Conservation (phyloP, 805 yeast species). For the Ogataea allantospora region DNA sequence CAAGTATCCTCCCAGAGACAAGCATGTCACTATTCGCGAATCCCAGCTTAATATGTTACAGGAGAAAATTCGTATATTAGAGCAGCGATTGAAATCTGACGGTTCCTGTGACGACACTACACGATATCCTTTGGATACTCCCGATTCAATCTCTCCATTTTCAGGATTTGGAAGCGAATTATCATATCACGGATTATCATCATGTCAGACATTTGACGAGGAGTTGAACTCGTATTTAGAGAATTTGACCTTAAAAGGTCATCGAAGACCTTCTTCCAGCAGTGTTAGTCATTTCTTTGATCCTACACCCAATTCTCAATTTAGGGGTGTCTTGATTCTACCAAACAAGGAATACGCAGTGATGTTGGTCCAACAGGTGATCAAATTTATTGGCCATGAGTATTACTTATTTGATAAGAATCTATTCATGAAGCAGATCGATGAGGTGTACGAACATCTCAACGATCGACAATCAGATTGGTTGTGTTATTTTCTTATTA, state of each 20-base stretch:
- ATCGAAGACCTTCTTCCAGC: neutral
- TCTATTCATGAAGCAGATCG: slow-evolving; percentile 14
- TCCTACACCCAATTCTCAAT: slow-evolving; percentile 10
- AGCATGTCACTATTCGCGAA: slow-evolving; percentile 23
- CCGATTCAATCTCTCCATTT: slow-evolving; percentile 5
- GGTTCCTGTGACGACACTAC: too few relatives aligned
- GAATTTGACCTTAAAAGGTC: slow-evolving; percentile 8
- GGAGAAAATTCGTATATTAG: too few relatives aligned
- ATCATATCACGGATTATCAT: slow-evolving; percentile 9
- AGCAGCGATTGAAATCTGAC: too few relatives aligned
- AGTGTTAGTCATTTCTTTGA: slow-evolving; percentile 15
- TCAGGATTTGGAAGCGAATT: neutral
- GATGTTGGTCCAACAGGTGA: slow-evolving; percentile 13
- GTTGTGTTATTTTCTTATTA: slow-evolving; percentile 18
- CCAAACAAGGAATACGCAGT: slow-evolving; percentile 23
- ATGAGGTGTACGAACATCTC: slow-evolving; percentile 19
- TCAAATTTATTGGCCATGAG: slow-evolving; percentile 13
- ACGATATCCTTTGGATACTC: slow-evolving; percentile 1
- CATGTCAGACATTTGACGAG: slow-evolving; percentile 15
- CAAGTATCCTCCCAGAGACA: slow-evolving; percentile 16
- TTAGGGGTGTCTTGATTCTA: slow-evolving; percentile 19
- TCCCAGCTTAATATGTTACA: slow-evolving; percentile 12
- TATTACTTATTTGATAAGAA: slow-evolving; percentile 19
- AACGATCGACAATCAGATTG: slow-evolving; percentile 17
- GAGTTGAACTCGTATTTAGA: slow-evolving; percentile 14